Conservation (phyloP, 345 rosid genomes). For the Eucalyptus victrix region DNA sequence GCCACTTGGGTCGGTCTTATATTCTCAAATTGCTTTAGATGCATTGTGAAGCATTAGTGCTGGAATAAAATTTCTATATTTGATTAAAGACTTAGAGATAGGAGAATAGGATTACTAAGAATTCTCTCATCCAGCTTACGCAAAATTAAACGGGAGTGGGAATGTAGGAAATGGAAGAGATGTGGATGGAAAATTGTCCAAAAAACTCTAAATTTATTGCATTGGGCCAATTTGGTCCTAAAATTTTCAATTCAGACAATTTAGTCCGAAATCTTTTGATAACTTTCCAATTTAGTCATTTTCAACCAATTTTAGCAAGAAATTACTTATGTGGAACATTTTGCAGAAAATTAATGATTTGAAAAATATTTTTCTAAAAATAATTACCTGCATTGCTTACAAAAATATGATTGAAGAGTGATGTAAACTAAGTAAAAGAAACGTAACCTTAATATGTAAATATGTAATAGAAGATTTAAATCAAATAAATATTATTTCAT, state of each 20-base stretch:
- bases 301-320: not conserved
- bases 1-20: not conserved
- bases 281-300: not conserved
- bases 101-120: not conserved
- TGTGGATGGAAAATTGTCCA: not conserved
- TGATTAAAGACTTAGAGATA: not conserved
- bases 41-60: not conserved
- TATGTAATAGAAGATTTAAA: not conserved
- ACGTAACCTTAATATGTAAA: not conserved
- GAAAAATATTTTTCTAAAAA: no score
- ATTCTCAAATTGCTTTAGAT: not conserved
- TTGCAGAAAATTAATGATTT: no score
- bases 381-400: not conserved
- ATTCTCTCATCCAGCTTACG: not conserved
- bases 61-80: not conserved
- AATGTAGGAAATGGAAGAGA: not conserved
- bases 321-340: no score
- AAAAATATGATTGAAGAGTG: not conserved
- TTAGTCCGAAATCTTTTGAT: not conserved
- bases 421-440: not conserved
- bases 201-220: no score
- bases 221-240: not conserved
- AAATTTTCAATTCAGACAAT: not conserved
- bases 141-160: not conserved
- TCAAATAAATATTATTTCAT: not conserved